Evolutionary conservation across 257 asterid genomes (phyloP).

Genomic region (Nicotiana tabacum): DNA sequence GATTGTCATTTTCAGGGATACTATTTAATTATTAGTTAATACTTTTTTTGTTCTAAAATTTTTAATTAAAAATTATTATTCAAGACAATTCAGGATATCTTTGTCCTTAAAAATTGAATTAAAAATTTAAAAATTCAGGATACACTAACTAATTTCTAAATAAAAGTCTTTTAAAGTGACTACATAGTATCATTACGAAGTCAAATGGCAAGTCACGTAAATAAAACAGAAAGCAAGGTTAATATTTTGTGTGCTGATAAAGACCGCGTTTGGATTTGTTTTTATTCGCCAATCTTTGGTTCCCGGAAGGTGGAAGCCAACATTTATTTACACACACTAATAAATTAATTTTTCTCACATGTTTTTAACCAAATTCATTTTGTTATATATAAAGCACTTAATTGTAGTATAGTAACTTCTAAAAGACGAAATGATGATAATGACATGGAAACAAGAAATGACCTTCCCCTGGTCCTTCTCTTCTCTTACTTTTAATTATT

Average conservation of each 20-base stretch:
- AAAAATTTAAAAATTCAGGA: too few species aligned
- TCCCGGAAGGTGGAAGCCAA: background rate
- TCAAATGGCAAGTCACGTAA: background rate
- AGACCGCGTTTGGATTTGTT: background rate
- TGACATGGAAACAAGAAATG: background rate
- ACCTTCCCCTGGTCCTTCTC: background rate
- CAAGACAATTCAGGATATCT: too few species aligned
- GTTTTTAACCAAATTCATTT: background rate
- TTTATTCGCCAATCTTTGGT: background rate
- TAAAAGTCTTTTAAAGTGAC: too few species aligned
- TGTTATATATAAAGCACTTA: background rate
- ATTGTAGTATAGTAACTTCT: background rate
- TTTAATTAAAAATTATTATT: too few species aligned
- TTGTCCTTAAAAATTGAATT: too few species aligned
- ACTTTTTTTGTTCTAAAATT: too few species aligned
- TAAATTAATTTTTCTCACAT: background rate
- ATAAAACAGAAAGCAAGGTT: background rate
- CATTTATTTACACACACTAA: background rate
- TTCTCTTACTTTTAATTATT: background rate
- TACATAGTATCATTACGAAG: background rate
- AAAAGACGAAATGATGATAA: background rate
- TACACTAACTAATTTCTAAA: too few species aligned
- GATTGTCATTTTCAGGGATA: too few species aligned
- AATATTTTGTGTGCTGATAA: background rate
- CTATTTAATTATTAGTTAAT: too few species aligned